A percentile compares a stretch with the other conserved stretches of the same genome.
Conservation (phyloP, 371 early-diverging fungal genomes). For the Mucor plumbeus region DNA sequence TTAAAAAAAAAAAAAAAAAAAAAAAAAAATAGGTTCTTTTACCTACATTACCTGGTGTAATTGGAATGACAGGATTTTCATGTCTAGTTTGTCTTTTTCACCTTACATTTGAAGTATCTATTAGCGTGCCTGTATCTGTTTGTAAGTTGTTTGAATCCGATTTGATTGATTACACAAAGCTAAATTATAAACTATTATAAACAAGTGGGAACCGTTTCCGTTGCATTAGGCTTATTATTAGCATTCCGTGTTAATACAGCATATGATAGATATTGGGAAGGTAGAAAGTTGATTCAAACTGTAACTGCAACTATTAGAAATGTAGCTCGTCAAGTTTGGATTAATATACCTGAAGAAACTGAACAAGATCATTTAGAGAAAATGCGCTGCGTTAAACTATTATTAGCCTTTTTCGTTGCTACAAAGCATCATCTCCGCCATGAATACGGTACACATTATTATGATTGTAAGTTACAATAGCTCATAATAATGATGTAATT, state of each 20-base stretch:
- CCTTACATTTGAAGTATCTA: slow-evolving; percentile 25
- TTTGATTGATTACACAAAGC: not conserved
- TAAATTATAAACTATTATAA: not conserved
- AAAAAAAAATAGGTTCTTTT: slow-evolving; percentile 33
- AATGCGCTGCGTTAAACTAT: slow-evolving; percentile 71
- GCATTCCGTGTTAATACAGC: slow-evolving; percentile 84
- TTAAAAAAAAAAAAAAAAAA: not conserved
- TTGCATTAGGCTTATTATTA: slow-evolving; percentile 73
- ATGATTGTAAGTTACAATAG: slow-evolving; percentile 41
- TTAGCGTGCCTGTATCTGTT: slow-evolving; percentile 46
- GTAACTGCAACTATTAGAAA: slow-evolving; percentile 65
- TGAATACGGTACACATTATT: slow-evolving; percentile 65
- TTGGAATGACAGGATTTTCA: slow-evolving; percentile 37
- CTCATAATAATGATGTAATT: slow-evolving; percentile 9
- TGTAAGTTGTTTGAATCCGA: slow-evolving; percentile 29
- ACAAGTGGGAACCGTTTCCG: slow-evolving; percentile 54
- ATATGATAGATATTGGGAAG: slow-evolving; percentile 82
- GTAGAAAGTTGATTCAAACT: slow-evolving; percentile 66
- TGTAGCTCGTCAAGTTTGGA: slow-evolving; percentile 70
- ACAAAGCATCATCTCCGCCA: slow-evolving; percentile 76
- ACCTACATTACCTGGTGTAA: slow-evolving; percentile 38
- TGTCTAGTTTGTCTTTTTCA: slow-evolving; percentile 36
- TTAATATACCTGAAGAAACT: slow-evolving; percentile 56
- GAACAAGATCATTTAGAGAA: slow-evolving; percentile 64
- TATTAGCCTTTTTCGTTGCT: slow-evolving; percentile 71